phyloP scores from a whole-genome alignment of 2,329 filamentous ascomycete genomes.

The Talaromyces sp. region DNA sequence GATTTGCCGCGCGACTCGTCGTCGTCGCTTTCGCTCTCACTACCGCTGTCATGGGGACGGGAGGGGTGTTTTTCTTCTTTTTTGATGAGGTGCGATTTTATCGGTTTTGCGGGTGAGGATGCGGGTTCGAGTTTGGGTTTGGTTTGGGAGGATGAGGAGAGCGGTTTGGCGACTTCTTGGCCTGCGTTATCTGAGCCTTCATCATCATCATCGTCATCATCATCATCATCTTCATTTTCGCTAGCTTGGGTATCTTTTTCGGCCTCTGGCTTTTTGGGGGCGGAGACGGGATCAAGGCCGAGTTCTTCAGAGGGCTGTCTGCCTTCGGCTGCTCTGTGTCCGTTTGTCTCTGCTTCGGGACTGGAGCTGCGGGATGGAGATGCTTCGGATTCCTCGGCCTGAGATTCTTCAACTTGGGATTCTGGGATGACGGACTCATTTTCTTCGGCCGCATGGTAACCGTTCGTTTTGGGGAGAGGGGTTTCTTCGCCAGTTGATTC shows the following conservation, averaged over 20 bases:
- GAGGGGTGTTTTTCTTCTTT: not conserved
- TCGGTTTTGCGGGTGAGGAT: not conserved
- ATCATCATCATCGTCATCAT: not conserved
- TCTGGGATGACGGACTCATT: constrained; percentile 1
- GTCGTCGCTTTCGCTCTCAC: not conserved
- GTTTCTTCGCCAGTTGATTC: not conserved
- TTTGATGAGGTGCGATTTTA: not conserved
- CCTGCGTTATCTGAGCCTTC: not conserved
- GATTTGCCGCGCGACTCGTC: not conserved
- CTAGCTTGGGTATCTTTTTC: not conserved
- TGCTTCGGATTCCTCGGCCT: not conserved
- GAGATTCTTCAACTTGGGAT: not conserved
- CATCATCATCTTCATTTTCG: not conserved
- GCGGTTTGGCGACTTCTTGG: not conserved
- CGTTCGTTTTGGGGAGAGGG: not conserved
- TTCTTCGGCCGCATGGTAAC: not conserved
- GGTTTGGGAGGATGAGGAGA: not conserved
- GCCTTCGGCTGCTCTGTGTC: not conserved
- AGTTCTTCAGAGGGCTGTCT: not conserved
- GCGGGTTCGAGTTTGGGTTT: not conserved
- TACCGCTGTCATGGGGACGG: constrained; percentile 12
- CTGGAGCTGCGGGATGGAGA: not conserved
- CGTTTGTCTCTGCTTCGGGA: not conserved
- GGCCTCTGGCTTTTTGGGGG: not conserved
- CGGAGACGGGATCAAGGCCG: not conserved